phyloP scores from a whole-genome alignment of 176 grass and related monocot species.

The Cocos nucifera region DNA sequence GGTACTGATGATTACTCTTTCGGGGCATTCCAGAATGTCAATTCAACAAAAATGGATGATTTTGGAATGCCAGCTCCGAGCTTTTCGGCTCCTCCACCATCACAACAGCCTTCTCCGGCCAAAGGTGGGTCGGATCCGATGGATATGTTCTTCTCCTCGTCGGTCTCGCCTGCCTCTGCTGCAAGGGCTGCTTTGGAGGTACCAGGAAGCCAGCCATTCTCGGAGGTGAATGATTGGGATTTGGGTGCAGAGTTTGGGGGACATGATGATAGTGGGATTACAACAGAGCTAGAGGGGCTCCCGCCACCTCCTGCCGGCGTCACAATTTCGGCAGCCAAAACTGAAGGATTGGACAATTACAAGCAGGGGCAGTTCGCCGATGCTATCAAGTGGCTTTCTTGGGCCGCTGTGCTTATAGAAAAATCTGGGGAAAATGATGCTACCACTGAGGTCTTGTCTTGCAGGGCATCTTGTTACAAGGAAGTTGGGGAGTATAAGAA shows the following conservation, averaged over 20 bases:
- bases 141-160: constrained; percentile 68
- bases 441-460: constrained; percentile 71
- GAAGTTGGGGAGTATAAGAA: constrained; percentile 99
- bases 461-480: constrained; percentile 96
- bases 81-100: constrained; percentile 30
- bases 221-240: constrained; percentile 90
- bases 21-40: constrained; percentile 41
- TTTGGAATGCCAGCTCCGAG: constrained; percentile 6
- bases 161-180: constrained; percentile 32
- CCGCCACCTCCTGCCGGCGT: constrained; percentile 69
- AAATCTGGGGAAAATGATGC: constrained; percentile 55
- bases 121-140: constrained; percentile 44
- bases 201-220: constrained; percentile 48
- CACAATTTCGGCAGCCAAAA: constrained; percentile 46
- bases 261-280: constrained; percentile 42
- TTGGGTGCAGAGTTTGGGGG: constrained; percentile 54
- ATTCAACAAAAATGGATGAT: constrained; percentile 14
- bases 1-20: constrained; percentile 30
- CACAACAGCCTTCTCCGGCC: constrained; percentile 7
- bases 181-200: constrained; percentile 3
- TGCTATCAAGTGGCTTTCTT: constrained; percentile 98
- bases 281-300: constrained; percentile 78
- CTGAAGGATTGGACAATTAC: constrained; percentile 92
- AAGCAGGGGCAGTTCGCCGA: constrained; percentile 91
- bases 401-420: constrained; percentile 70